Evolutionary conservation across 2,329 filamentous ascomycete genomes (phyloP).

Genomic region (Xylariaceae sp.): DNA sequence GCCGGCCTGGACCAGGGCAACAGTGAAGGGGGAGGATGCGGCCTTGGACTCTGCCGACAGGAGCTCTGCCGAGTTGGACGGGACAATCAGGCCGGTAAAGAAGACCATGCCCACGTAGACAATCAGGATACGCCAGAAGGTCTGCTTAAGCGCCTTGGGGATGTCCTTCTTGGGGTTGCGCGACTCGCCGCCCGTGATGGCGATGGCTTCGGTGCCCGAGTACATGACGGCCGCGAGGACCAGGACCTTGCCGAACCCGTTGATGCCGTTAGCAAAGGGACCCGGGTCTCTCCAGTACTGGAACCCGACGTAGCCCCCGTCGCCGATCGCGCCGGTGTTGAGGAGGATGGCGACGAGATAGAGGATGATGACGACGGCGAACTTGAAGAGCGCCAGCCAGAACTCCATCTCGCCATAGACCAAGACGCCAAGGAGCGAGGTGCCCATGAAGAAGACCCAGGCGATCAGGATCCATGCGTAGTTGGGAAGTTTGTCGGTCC

Average conservation of each 20-base stretch:
- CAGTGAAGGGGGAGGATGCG: slow-evolving; percentile 24
- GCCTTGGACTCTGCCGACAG: slow-evolving; percentile 24
- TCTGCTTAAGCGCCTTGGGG: slow-evolving; percentile 23
- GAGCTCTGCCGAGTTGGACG: slow-evolving; percentile 26
- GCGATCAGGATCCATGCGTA: slow-evolving; percentile 40
- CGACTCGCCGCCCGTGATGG: slow-evolving; percentile 27
- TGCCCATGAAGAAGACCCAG: slow-evolving; percentile 33
- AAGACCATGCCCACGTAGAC: slow-evolving; percentile 26
- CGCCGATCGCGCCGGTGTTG: slow-evolving; percentile 27
- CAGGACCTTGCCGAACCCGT: slow-evolving; percentile 28
- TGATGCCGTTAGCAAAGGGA: slow-evolving; percentile 26
- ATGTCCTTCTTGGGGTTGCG: slow-evolving; percentile 23
- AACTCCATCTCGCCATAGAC: slow-evolving; percentile 27
- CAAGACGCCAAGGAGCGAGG: slow-evolving; percentile 27
- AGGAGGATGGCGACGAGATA: slow-evolving; percentile 28
- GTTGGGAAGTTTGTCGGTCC: slow-evolving; percentile 33
- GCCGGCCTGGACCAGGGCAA: slow-evolving; percentile 22
- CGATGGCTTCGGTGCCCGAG: slow-evolving; percentile 29
- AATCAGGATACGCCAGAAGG: slow-evolving; percentile 24
- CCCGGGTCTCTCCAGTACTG: slow-evolving; percentile 27
- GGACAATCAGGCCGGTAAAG: slow-evolving; percentile 25
- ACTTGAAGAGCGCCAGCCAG: slow-evolving; percentile 25
- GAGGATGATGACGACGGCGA: slow-evolving; percentile 24
- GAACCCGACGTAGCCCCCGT: slow-evolving; percentile 26
- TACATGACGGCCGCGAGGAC: slow-evolving; percentile 29